phyloP scores from a whole-genome alignment of 108 stramenopile genomes.

The Cylindrotheca closterium region DNA sequence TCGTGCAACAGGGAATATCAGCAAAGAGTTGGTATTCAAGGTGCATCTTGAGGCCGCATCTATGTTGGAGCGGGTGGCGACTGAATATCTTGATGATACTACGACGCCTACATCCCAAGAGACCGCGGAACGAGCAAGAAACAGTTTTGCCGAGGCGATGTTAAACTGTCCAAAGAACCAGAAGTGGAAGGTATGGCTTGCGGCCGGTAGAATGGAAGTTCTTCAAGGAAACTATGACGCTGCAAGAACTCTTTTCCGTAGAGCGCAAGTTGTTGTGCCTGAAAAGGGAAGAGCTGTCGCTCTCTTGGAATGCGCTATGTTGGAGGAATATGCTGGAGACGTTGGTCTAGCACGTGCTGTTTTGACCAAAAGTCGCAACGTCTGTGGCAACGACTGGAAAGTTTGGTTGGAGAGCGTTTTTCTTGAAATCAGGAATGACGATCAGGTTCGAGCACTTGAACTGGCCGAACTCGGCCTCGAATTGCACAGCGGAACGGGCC shows the following conservation, averaged over 20 bases:
- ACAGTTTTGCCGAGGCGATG: constrained; percentile 82
- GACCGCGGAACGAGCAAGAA: constrained; percentile 35
- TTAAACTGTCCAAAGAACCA: constrained; percentile 88
- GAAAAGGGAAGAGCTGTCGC: constrained; percentile 88
- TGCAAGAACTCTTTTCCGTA: constrained; percentile 81
- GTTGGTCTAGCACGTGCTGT: constrained; percentile 80
- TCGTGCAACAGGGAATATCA: constrained; percentile 82
- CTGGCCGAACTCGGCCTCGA: constrained; percentile 79
- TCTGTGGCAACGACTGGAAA: constrained; percentile 92
- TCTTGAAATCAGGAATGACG: constrained; percentile 82
- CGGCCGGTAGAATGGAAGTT: constrained; percentile 94
- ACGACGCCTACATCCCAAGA: constrained; percentile 33
- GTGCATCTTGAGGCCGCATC: constrained; percentile 95
- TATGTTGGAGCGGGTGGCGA: constrained; percentile 87
- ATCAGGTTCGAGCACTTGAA: constrained; percentile 53
- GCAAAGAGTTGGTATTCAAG: constrained; percentile 95
- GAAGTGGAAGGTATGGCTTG: constrained; percentile 95
- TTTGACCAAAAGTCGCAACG: constrained; percentile 76
- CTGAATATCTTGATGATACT: constrained; percentile 32
- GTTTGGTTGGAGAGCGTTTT: constrained; percentile 92
- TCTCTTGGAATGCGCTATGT: constrained; percentile 87
- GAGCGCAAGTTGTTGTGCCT: constrained; percentile 88
- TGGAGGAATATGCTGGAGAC: constrained; percentile 92
- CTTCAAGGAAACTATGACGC: constrained; percentile 70
- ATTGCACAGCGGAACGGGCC: constrained; percentile 90